phyloP scores from a whole-genome alignment of 2,329 filamentous ascomycete species.

The Lecanosticta acicola region DNA sequence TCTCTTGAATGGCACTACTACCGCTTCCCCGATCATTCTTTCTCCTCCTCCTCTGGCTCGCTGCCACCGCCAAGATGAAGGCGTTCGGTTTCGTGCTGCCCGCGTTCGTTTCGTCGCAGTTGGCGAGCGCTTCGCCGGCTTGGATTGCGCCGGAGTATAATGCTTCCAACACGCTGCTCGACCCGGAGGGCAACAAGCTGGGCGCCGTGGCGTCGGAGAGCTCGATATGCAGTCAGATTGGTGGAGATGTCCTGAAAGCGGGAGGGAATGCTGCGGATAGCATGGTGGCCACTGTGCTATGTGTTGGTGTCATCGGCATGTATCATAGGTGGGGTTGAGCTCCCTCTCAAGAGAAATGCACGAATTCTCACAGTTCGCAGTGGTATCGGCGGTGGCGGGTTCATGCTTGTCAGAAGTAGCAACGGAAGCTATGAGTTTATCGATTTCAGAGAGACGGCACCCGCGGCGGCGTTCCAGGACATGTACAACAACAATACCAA shows the following conservation, averaged over 20 bases:
- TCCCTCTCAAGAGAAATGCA: conserved; percentile 5
- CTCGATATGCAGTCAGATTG: conserved; percentile 43
- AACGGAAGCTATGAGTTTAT: conserved; percentile 77
- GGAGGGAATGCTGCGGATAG: conserved; percentile 51
- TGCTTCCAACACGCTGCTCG: conserved; percentile 10
- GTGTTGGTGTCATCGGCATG: conserved; percentile 46
- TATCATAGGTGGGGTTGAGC: conserved; percentile 27
- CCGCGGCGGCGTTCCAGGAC: conserved; percentile 70
- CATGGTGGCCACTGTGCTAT: conserved; percentile 44
- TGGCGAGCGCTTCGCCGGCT: conserved; percentile 11
- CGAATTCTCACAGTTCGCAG: conserved; percentile 23
- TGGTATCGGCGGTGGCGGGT: conserved; percentile 85
- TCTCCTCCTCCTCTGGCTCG: neutral
- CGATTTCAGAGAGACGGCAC: conserved; percentile 85
- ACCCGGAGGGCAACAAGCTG: conserved; percentile 26
- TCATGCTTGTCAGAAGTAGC: conserved; percentile 45
- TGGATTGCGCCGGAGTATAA: conserved; percentile 11
- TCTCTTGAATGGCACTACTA: neutral
- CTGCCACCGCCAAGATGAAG: conserved; percentile 12
- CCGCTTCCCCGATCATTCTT: neutral
- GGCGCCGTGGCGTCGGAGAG: conserved; percentile 46
- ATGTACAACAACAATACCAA: conserved; percentile 73
- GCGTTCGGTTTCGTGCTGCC: conserved; percentile 12
- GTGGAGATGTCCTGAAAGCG: conserved; percentile 40
- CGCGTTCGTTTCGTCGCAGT: conserved; percentile 17